Base-by-base conservation (phyloP, 75 land plant species). In the Selaginella moellendorffii region DNA sequence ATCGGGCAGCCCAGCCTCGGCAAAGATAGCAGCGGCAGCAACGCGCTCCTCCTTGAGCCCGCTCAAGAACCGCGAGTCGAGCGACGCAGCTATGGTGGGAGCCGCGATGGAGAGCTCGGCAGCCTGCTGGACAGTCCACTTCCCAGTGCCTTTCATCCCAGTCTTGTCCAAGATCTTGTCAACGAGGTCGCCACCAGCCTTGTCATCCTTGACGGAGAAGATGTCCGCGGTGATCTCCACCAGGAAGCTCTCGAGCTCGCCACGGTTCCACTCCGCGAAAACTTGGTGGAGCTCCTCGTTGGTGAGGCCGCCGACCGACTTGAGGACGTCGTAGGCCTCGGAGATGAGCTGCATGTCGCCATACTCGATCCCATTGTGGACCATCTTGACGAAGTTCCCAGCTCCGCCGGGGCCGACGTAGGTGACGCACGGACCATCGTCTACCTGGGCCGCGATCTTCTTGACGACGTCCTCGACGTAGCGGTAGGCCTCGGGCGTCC, bases 111-210 rank as follows among this genome's bases (percentile, higher is more conserved):
- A 46, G 18, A 46, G 51, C 51, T 46, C 51, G 10, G 51, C 51
- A 46, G 51, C 51, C 51, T 46, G 51, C 51, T 46, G 51, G 14
- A 46, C 51, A 46, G 51, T 46, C 51, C 51, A 46, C 8, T 56
- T 2, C 83, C n/a, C n/a, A n/a, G n/a, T n/a, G n/a, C n/a, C n/a
- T n/a, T n/a, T n/a, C n/a, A n/a, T n/a, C n/a, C n/a, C 83, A 0
- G 83, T 83, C 74, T 81, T 83, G 30, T 83, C 86, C 72, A 83
- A 63, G 29, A 83, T 70, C 72, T 83, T 83, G 27, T 81, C 83
- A 2, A 83, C 83, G 30, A 83, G 72, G 14, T 75, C 31, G 1
- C 81, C 86, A 10, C 71, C 71, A 0, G 64, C 76, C 59, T 69
- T 58, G 8, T 78, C 81, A 62, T 83, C 86, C 72, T 78, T 73